Base-by-base conservation (phyloP, 2,329 filamentous ascomycete species). In the Fusarium sp. region DNA sequence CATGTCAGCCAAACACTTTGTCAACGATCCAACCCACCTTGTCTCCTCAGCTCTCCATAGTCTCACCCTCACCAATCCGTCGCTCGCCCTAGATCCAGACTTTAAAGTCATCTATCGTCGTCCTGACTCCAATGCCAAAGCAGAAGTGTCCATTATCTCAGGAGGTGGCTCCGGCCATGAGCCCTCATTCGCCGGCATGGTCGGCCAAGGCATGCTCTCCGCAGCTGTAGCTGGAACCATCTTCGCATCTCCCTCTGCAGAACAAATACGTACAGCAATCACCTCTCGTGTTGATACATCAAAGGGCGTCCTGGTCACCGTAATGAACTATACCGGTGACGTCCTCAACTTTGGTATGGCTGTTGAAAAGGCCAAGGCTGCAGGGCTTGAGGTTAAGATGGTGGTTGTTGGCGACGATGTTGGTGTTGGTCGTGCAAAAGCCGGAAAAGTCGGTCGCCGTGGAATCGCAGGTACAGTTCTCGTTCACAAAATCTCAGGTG, bases 241-340 rank as follows among this genome's bases (percentile, higher is more conserved):
- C 78, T 97, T 97, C 80, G 94, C 94, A 12, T 93, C 91, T 24
- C 94, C 94, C 1, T 91, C 89, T 11, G 92, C 94, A 1, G 92
- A 96, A 83, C 95, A 98, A 84, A 91, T 98, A 62, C 90, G 94
- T 63, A 87, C 89, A 74, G 94, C 91, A 67, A 92, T 97, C 60
- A 89, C 92, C 79, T 89, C 90, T 47, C 88, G 93, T 26, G 93
- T 97, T 7, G 90, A 93, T 69, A 88, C 88, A 7, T 87, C 89
- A 49, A 89, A 90, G 70, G 96, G 95, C 31, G 93, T 98, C 3
- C 82, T 98, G 45, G 93, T 98, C n/a, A 92, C 95, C 11, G 93
- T 97, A 36, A 98, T 97, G 94, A 98, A 98, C 82, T 97, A 97
- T 83, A 97, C 94, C 3, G 93, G 93, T 42, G 93, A 95, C 81